Evolutionary conservation across 2,329 filamentous ascomycete species (phyloP), one percentile per base, ranked within the genome.

Genomic region (Dothideomycetes sp.): DNA sequence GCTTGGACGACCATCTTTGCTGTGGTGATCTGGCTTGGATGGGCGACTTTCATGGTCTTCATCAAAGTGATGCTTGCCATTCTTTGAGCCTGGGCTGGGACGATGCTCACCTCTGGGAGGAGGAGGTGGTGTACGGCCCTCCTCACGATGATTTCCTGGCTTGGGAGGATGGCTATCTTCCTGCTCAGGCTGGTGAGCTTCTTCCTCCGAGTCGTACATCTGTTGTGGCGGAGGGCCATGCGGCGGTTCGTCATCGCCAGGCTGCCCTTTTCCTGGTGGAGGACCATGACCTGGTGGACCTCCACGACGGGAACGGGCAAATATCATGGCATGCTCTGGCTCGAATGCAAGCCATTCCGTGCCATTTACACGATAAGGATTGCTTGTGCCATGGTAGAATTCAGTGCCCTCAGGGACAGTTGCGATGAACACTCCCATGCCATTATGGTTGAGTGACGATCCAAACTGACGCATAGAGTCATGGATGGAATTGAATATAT

Each of bases 331-430:
- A 57, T 87, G 83, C 49, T 87, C 81, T 3, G 80, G 70, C 54
- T 87, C 82, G 51, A 86, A 87, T 0, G 83, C 82, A 1, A 87
- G 64, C 81, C 82, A 86, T 50, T 86, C 77, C 3, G 68, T 70
- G 0, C 66, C 70, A 2, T 59, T 56, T 0, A 82, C 68, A 0
- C 66, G 62, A 1, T 68, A 56, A 1, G 62, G 48, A 0, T 51
- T 55, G 7, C 47, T 48, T 0, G 68, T 69, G 10, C 83, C 82
- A 52, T 87, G 82, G 50, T 85, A 84, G 8, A 86, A 57, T 27
- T 78, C 61, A 0, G 76, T 80, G 3, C 76, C 79, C 14, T 65
- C 62, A 0, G 81, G 80, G 1, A 87, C 69, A 0, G 68, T 71
- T 1, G 73, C 80, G 0, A 80, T 65, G 49, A 85, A 82, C 48